A percentile compares a stretch with the other conserved stretches of the same genome.
Evolutionary conservation across 1,284 basidiomycete genomes (phyloP).

Genomic region (Hypsizygus ulmarius): DNA sequence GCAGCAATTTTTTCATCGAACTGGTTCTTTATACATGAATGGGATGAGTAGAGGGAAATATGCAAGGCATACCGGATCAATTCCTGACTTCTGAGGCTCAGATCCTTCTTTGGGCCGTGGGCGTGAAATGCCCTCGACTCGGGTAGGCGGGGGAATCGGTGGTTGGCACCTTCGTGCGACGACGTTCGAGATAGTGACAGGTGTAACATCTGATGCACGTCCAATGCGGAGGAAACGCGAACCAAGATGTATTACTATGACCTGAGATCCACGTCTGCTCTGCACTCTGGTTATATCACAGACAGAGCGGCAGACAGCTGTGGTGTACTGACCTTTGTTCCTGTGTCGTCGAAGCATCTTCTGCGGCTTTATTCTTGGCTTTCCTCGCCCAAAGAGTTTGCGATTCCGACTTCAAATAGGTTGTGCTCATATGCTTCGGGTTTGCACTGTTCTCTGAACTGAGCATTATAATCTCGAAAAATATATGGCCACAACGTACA

Average conservation of each 20-base stretch:
- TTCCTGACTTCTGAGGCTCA: slow-evolving; percentile 25
- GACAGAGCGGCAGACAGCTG: slow-evolving; percentile 9
- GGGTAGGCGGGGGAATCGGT: slow-evolving; percentile 40
- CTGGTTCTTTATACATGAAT: slow-evolving; percentile 32
- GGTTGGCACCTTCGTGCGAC: slow-evolving; percentile 66
- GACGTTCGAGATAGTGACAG: slow-evolving; percentile 71
- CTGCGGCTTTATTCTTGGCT: slow-evolving; percentile 46
- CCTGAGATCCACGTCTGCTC: slow-evolving; percentile 67
- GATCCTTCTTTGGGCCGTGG: slow-evolving; percentile 28
- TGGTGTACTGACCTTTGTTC: slow-evolving; percentile 42
- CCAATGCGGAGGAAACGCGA: slow-evolving; percentile 87
- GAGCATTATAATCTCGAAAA: slow-evolving; percentile 9
- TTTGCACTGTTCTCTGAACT: slow-evolving; percentile 49
- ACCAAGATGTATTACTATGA: slow-evolving; percentile 92
- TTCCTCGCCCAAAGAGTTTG: slow-evolving; percentile 75
- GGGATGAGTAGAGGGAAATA: not conserved
- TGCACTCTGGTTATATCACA: slow-evolving; percentile 24
- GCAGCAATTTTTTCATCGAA: slow-evolving; percentile 73
- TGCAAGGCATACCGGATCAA: slow-evolving; percentile 61
- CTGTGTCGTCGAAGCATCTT: slow-evolving; percentile 37
- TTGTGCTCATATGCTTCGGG: slow-evolving; percentile 72
- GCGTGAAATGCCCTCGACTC: slow-evolving; percentile 51
- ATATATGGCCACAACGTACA: slow-evolving; percentile 42
- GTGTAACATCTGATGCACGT: slow-evolving; percentile 84
- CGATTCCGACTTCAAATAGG: slow-evolving; percentile 68